A percentile compares a stretch with the other conserved stretches of the same genome.
These are phyloP conservation scores for Penicillium daleae DNA, from an alignment of 495 filamentous ascomycete genomes.

Conservation along the genomic window DNA sequence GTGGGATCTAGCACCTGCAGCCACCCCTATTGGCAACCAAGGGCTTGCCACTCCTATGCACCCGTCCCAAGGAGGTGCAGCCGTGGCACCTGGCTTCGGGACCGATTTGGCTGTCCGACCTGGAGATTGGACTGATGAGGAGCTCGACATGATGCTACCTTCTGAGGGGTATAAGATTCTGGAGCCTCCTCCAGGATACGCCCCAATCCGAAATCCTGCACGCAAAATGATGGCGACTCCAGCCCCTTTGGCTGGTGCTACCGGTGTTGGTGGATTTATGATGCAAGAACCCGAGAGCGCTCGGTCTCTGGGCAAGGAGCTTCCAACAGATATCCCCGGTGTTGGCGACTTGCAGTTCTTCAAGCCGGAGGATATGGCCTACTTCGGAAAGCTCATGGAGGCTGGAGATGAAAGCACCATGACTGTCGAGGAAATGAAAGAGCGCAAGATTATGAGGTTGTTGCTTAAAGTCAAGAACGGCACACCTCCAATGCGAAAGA, in stretches of 20 bases:
- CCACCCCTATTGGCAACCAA: slow-evolving; percentile 80
- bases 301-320: slow-evolving; percentile 80
- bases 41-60: slow-evolving; percentile 87
- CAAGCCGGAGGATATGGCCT: slow-evolving; percentile 98
- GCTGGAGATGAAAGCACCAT: slow-evolving; percentile 90
- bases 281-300: slow-evolving; percentile 93
- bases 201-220: slow-evolving; percentile 75
- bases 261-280: slow-evolving; percentile 84
- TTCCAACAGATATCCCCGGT: slow-evolving; percentile 95
- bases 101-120: slow-evolving; percentile 80
- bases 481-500: slow-evolving; percentile 98
- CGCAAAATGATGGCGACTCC: slow-evolving; percentile 81
- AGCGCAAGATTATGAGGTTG: slow-evolving; percentile 97
- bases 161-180: slow-evolving; percentile 91
- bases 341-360: slow-evolving; percentile 98
- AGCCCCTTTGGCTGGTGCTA: slow-evolving; percentile 61
- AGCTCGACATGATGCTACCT: slow-evolving; percentile 90
- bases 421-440: slow-evolving; percentile 93
- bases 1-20: slow-evolving; percentile 85
- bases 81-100: slow-evolving; percentile 68
- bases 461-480: slow-evolving; percentile 99
- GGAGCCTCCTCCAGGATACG: slow-evolving; percentile 91
- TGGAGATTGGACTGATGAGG: slow-evolving; percentile 85
- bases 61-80: slow-evolving; percentile 66
- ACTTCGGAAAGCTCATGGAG: slow-evolving; percentile 97